These are phyloP conservation scores for Umbellularia californica DNA, from an alignment of 164 flowering plant species.

Conservation along the genomic window DNA sequence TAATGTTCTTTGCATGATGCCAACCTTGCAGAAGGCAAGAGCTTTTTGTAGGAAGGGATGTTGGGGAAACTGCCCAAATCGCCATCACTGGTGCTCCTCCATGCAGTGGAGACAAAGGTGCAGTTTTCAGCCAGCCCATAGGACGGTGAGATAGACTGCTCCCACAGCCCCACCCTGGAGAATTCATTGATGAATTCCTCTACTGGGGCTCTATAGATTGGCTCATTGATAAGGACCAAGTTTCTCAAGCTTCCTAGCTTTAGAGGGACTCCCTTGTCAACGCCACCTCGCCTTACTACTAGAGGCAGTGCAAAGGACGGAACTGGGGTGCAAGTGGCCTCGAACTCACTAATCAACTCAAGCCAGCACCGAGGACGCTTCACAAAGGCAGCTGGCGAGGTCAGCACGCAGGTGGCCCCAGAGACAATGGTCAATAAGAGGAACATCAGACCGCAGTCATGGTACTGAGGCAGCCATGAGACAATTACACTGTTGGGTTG, in stretches of 20 bases:
- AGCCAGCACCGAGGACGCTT: constrained; percentile 60
- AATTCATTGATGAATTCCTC: constrained; percentile 44
- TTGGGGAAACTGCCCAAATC: constrained; percentile 8
- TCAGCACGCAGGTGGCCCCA: constrained; percentile 58
- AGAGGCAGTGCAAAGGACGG: constrained; percentile 71
- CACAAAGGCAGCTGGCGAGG: constrained; percentile 47
- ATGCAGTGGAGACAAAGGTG: constrained; percentile 73
- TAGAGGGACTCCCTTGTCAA: constrained; percentile 28
- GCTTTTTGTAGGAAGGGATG: constrained; percentile 37
- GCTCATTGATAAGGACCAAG: constrained; percentile 65
- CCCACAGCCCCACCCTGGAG: constrained; percentile 31
- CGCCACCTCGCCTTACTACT: constrained; percentile 45
- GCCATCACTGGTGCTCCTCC: constrained; percentile 30
- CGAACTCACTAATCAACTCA: constrained; percentile 44
- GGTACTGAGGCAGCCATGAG: constrained; percentile 81
- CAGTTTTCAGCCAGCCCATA: constrained; percentile 80
- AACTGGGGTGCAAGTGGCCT: constrained; percentile 64
- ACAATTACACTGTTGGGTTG: constrained; percentile 54
- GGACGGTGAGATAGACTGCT: constrained; percentile 51
- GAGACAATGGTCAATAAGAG: constrained; percentile 48
- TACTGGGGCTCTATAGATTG: constrained; percentile 39
- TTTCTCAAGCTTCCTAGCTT: constrained; percentile 43
- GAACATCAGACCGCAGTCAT: constrained; percentile 81
- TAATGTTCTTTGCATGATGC: neutral
- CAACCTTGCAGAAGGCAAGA: constrained; percentile 51